phyloP scores from a whole-genome alignment of 1,284 basidiomycete species.

The Sanghuangporus weigelae region DNA sequence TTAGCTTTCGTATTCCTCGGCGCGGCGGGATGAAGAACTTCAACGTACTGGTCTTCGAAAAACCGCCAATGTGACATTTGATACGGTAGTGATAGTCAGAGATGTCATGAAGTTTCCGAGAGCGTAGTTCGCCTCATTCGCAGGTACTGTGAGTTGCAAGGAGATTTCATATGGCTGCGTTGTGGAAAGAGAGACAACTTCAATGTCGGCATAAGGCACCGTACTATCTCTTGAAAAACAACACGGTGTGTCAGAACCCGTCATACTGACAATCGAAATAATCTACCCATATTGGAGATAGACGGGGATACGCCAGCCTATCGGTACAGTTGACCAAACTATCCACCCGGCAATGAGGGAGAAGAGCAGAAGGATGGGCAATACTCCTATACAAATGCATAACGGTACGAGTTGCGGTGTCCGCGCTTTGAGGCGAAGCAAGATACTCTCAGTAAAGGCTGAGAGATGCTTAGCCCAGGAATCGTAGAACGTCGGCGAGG shows the following conservation, averaged over 20 bases:
- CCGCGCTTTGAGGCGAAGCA: conserved; percentile 37
- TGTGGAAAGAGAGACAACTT: conserved; percentile 45
- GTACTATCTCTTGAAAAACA: conserved; percentile 47
- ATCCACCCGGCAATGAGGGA: conserved; percentile 62
- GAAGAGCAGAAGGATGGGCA: conserved; percentile 54
- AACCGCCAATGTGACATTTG: conserved; percentile 54
- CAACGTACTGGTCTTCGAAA: conserved; percentile 60
- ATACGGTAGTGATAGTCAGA: conserved; percentile 47
- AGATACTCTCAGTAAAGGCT: not conserved
- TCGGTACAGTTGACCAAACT: conserved; percentile 65
- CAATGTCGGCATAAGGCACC: conserved; percentile 53
- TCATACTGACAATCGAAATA: not conserved
- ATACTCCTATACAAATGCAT: conserved; percentile 49
- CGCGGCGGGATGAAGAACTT: not conserved
- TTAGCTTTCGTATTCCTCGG: not conserved
- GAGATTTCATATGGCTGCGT: conserved; percentile 68
- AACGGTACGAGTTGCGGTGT: conserved; percentile 57
- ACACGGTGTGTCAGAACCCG: not conserved
- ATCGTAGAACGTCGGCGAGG: not conserved
- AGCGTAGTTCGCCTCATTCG: conserved; percentile 57
- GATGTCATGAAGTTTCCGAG: conserved; percentile 79
- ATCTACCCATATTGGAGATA: conserved; percentile 74
- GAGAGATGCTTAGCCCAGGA: not conserved
- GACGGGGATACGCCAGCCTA: conserved; percentile 58
- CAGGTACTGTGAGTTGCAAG: conserved; percentile 59